These are phyloP conservation scores for Leccinum disarticulatum DNA, from an alignment of 768 basidiomycete genomes.

Conservation along the genomic window DNA sequence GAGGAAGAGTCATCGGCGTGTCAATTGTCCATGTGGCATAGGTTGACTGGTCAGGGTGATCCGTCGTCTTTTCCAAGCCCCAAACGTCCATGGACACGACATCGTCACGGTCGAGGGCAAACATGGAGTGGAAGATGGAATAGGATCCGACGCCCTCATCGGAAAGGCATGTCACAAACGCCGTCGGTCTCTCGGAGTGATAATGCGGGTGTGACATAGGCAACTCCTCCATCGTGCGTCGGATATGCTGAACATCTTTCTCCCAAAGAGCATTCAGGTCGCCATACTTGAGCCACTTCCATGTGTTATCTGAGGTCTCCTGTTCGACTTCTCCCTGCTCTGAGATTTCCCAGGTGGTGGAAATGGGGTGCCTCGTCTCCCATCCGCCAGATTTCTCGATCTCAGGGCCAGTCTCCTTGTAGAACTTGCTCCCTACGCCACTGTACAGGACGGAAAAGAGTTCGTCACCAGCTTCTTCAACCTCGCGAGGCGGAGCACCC, in stretches of 20 bases:
- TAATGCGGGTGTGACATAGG: constrained; percentile 2
- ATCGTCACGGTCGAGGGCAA: neutral
- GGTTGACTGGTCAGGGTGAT: constrained; percentile 1
- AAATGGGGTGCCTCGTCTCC: constrained; percentile 36
- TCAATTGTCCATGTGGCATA: constrained; percentile 49
- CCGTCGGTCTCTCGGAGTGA: constrained; percentile 7
- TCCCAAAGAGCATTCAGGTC: constrained; percentile 39
- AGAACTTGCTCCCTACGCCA: constrained; percentile 46
- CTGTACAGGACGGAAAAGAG: constrained; percentile 51
- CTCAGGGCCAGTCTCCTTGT: constrained; percentile 40
- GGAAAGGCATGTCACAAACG: constrained; percentile 41
- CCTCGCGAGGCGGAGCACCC: constrained; percentile 41
- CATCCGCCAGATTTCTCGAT: constrained; percentile 39
- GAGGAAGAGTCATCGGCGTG: constrained; percentile 18
- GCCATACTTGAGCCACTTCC: constrained; percentile 35
- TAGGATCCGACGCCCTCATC: constrained; percentile 45
- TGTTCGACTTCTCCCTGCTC: constrained; percentile 3
- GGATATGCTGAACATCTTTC: constrained; percentile 40
- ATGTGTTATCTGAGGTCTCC: constrained; percentile 4
- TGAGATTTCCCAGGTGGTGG: constrained; percentile 40
- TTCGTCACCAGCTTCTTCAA: constrained; percentile 36
- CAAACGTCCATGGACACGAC: constrained; percentile 14
- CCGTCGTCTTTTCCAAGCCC: constrained; percentile 11
- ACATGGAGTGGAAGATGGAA: constrained; percentile 35
- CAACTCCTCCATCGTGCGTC: constrained; percentile 25